A percentile compares a stretch with the other conserved stretches of the same genome.
Evolutionary conservation across 2,329 filamentous ascomycete genomes (phyloP).

Genomic region (Cordyceps fumosorosea): DNA sequence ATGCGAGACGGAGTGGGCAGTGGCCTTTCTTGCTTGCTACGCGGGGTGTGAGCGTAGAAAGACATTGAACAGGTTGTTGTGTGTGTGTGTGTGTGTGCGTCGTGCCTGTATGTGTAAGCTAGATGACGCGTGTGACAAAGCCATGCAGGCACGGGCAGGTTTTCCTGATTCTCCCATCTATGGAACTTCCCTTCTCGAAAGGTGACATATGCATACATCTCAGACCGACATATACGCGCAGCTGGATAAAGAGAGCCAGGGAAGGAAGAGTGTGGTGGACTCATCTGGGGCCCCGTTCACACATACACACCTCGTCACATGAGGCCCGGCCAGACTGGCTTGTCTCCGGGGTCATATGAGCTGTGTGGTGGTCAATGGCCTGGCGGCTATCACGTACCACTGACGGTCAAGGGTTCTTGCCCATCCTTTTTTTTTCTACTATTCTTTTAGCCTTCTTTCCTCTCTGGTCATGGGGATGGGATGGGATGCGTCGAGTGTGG

Average conservation of each 20-base stretch:
- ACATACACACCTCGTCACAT: slow-evolving; percentile 5
- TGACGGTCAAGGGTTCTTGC: too few relatives aligned
- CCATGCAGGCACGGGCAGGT: background rate
- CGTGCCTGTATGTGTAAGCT: background rate
- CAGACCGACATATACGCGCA: background rate
- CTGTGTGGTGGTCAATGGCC: background rate
- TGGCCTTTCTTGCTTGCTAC: background rate
- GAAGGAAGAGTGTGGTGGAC: too few relatives aligned
- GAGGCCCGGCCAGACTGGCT: background rate
- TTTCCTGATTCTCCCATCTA: background rate
- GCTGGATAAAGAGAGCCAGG: background rate
- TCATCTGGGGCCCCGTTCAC: background rate
- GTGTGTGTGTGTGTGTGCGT: background rate
- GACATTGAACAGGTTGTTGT: background rate
- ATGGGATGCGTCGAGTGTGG: background rate
- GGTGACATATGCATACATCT: background rate
- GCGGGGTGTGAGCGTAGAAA: background rate
- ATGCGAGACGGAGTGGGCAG: background rate
- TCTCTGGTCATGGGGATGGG: background rate
- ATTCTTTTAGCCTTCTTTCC: background rate
- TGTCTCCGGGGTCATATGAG: background rate
- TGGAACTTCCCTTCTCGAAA: background rate
- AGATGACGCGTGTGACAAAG: background rate
- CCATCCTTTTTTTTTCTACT: too few relatives aligned
- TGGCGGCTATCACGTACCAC: background rate